These are phyloP conservation scores for Penicillium goetzii DNA, from an alignment of 495 filamentous ascomycete genomes.

Conservation along the genomic window DNA sequence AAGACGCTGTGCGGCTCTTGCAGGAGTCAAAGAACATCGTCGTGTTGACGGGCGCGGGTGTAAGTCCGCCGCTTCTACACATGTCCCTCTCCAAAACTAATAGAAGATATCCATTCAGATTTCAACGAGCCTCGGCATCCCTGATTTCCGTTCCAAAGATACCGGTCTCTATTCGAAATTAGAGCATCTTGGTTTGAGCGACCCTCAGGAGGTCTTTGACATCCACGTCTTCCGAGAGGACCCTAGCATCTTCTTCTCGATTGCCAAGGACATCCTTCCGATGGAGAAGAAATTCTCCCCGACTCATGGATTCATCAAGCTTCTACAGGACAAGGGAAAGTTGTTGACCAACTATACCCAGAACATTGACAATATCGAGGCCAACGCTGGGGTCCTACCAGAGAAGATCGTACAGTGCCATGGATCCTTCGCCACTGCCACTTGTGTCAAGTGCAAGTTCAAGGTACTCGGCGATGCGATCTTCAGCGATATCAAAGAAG, in stretches of 20 bases:
- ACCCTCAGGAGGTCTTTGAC: constrained; percentile 95
- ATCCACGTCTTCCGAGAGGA: constrained; percentile 84
- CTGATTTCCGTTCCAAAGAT: constrained; percentile 69
- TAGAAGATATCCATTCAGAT: constrained; percentile 53
- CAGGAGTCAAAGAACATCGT: constrained; percentile 80
- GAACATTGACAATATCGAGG: constrained; percentile 98
- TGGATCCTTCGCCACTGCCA: constrained; percentile 90
- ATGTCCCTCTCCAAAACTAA: neutral
- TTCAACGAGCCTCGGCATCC: constrained; percentile 69
- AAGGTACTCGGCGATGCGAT: constrained; percentile 76
- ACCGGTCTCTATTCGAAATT: constrained; percentile 74
- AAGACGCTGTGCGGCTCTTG: constrained; percentile 82
- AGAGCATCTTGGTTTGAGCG: constrained; percentile 71
- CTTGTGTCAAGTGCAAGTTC: constrained; percentile 80
- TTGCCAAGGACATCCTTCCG: constrained; percentile 90
- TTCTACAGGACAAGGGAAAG: constrained; percentile 89
- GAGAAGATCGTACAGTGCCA: constrained; percentile 96
- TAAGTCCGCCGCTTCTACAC: constrained; percentile 36
- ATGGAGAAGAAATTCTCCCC: constrained; percentile 74
- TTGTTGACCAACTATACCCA: constrained; percentile 97
- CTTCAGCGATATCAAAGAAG: constrained; percentile 76
- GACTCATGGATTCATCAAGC: constrained; percentile 91
- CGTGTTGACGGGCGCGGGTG: constrained; percentile 90
- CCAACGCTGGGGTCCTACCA: constrained; percentile 76
- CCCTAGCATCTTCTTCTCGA: constrained; percentile 86